Conservation (phyloP, 2,329 filamentous ascomycete genomes). For the Elsinoe necatrix region DNA sequence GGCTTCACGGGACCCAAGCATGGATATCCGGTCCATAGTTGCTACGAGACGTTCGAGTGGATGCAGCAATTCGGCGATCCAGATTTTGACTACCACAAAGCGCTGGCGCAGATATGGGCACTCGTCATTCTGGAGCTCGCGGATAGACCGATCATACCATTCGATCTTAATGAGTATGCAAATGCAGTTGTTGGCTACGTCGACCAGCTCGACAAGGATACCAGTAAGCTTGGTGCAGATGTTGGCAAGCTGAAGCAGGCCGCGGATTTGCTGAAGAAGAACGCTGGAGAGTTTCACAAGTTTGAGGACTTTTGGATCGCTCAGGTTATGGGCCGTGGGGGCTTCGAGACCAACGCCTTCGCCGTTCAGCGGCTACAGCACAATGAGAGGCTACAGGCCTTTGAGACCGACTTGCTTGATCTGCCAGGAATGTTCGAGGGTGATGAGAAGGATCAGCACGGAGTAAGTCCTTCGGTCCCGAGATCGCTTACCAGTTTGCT, state of each 20-base stretch:
- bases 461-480: constrained; percentile 51
- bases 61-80: constrained; percentile 74
- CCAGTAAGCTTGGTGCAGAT: constrained; percentile 37
- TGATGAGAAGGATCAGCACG: constrained; percentile 34
- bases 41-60: constrained; percentile 85
- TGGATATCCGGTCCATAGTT: constrained; percentile 65
- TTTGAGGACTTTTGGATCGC: constrained; percentile 75
- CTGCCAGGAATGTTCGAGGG: constrained; percentile 44
- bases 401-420: constrained; percentile 79
- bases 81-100: constrained; percentile 64
- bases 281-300: constrained; percentile 57
- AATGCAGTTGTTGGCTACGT: constrained; percentile 56
- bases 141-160: constrained; percentile 72
- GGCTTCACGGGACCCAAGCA: constrained; percentile 57
- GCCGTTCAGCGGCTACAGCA: constrained; percentile 62
- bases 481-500: background rate
- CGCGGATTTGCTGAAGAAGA: constrained; percentile 49
- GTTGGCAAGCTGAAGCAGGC: constrained; percentile 56
- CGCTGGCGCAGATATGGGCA: constrained; percentile 70
- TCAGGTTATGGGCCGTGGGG: constrained; percentile 56
- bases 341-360: constrained; percentile 65
- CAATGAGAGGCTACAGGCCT: constrained; percentile 69
- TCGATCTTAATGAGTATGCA: constrained; percentile 70
- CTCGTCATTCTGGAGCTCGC: constrained; percentile 78
- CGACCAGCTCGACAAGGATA: constrained; percentile 58